Percentiles rank a stretch among this genome's conserved stretches.
These are phyloP conservation scores for Creolimax fragrantissima DNA, from an alignment of 78 protist genomes.

Conservation along the genomic window DNA sequence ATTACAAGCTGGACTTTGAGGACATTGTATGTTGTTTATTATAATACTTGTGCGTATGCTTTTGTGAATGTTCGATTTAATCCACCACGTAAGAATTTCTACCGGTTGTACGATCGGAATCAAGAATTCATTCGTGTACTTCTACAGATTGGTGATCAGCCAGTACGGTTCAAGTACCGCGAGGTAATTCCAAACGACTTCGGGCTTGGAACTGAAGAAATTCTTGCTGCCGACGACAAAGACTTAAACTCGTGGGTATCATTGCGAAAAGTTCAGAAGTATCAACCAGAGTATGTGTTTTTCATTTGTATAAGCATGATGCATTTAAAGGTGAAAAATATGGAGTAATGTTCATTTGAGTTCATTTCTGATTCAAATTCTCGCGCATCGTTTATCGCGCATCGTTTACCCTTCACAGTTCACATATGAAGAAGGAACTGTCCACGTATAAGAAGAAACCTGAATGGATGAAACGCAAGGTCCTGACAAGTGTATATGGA, in stretches of 20 bases:
- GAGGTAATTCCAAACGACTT: conserved; percentile 31
- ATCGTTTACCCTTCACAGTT: neutral
- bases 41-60: too few relatives aligned
- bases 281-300: neutral
- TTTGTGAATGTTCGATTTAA: too few relatives aligned
- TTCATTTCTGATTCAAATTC: neutral
- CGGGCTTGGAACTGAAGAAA: conserved; percentile 25
- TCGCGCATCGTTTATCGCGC: neutral
- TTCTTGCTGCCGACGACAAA: conserved; percentile 37
- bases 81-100: too few relatives aligned
- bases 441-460: neutral
- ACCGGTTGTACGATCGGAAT: too few relatives aligned
- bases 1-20: conserved; percentile 3
- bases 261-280: conserved; percentile 23
- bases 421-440: neutral
- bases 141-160: conserved; percentile 28
- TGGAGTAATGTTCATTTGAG: neutral
- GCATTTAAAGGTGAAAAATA: neutral
- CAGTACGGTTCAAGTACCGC: conserved; percentile 52
- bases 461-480: neutral
- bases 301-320: neutral
- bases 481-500: neutral
- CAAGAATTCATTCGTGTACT: too few relatives aligned
- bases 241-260: conserved; percentile 34
- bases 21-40: conserved; percentile 9